Conservation (phyloP, 331 rosid genomes). For the Dryas integrifolia region DNA sequence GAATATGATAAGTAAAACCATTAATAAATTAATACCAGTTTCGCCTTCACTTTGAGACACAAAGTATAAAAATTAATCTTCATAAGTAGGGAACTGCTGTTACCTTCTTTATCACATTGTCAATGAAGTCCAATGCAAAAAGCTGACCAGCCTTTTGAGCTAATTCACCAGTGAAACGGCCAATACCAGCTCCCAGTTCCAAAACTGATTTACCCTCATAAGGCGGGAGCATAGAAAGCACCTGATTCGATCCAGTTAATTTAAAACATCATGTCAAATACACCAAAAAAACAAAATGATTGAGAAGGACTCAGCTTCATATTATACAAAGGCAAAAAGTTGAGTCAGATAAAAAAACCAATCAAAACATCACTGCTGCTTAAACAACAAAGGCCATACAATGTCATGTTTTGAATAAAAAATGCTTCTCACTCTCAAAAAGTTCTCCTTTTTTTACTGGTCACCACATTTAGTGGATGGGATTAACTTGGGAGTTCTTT, state of each 20-base stretch:
- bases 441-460: no score
- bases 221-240: slow-evolving; percentile 68
- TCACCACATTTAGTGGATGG: background rate
- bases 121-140: slow-evolving; percentile 86
- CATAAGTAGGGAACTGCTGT: slow-evolving; percentile 5
- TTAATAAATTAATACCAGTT: background rate
- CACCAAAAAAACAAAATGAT: no score
- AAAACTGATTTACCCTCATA: slow-evolving; percentile 78
- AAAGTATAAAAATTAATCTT: background rate
- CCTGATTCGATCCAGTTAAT: slow-evolving; percentile 37
- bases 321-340: background rate
- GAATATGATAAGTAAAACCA: background rate
- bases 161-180: slow-evolving; percentile 85
- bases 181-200: slow-evolving; percentile 96
- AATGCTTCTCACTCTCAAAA: background rate
- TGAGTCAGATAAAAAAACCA: background rate
- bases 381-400: background rate
- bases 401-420: background rate
- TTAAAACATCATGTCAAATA: background rate
- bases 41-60: background rate
- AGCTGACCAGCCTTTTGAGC: slow-evolving; percentile 81
- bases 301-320: background rate
- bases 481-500: background rate
- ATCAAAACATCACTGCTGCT: background rate
- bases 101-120: slow-evolving; percentile 87